Evolutionary conservation across 257 asterid species (phyloP), one percentile per base, ranked within the genome.

Genomic region (Verbena officinalis): DNA sequence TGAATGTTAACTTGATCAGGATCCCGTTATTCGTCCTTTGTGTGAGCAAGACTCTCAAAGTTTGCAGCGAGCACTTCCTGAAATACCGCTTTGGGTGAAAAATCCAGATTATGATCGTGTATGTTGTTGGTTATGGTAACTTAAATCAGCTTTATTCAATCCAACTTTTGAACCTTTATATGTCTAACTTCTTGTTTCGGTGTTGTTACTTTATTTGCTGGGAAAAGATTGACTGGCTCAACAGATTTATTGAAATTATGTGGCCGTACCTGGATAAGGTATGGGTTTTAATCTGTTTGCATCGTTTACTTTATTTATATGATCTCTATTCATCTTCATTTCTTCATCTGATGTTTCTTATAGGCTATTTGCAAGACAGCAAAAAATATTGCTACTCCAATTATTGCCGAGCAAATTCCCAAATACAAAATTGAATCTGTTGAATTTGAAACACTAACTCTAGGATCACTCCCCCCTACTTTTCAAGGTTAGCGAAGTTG

Each of bases 101-200:
- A 72, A 75, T 66, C 92, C 92, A 5, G 95, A 87, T 58, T 87
- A 82, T 59, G 90, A 87, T 44, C 92, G 95, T 30, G 95, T 87
- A 82, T 68, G 92, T 49, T 46, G 31, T 50, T 60, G 14, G 46
- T 13, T 9, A 11, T 33, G 11, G 36, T 40, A 14, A 59, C 55
- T 39, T 51, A 44, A 23, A 20, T 38, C 36, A 34, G 11, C 3
- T 40, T 46, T 19, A 1, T 5, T 4, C 2, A 1, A n/a, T 9
- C 31, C 55, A 27, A 14, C 20, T 31, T 15, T 48, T 16, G n/a
- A 17, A 5, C n/a, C 4, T 50, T 3, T 33, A 22, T 30, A 27
- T 38, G 10, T 68, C 66, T 38, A 57, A 36, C 7, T 3, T 36
- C 40, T 36, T 36, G 10, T 36, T 36, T 36, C 40, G 3, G 40